Evolutionary conservation across 2,329 filamentous ascomycete genomes (phyloP).

Genomic region (Fonsecaea pugnacius): DNA sequence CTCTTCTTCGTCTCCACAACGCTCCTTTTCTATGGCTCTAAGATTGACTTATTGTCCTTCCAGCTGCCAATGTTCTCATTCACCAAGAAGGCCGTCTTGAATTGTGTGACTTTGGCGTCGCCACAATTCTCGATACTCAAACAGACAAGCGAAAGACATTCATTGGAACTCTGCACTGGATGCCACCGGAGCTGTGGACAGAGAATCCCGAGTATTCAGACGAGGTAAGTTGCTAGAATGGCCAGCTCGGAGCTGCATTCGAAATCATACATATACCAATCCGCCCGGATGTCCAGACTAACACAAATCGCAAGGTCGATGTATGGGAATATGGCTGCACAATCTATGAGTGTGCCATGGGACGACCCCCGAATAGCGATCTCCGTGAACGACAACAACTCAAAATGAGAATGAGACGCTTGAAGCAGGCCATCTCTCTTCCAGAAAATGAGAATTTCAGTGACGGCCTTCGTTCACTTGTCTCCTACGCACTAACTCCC

Average conservation of each 20-base stretch:
- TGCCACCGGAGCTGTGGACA: constrained; percentile 64
- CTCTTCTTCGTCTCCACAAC: background rate
- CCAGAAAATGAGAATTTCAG: constrained; percentile 51
- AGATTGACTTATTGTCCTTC: constrained; percentile 7
- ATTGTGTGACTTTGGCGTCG: constrained; percentile 69
- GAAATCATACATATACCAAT: background rate
- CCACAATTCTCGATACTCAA: constrained; percentile 64
- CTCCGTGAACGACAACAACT: constrained; percentile 46
- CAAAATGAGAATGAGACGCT: constrained; percentile 48
- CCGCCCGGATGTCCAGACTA: background rate
- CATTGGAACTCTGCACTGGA: constrained; percentile 69
- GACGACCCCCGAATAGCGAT: constrained; percentile 54
- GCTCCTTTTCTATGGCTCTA: background rate
- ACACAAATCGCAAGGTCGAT: constrained; percentile 46
- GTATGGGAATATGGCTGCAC: constrained; percentile 59
- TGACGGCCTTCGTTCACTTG: constrained; percentile 51
- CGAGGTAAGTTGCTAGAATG: constrained; percentile 43
- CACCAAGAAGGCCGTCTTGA: constrained; percentile 66
- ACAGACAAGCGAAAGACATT: constrained; percentile 67
- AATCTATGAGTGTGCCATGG: constrained; percentile 55
- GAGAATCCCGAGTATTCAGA: constrained; percentile 53
- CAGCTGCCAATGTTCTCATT: constrained; percentile 66
- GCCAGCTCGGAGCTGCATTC: background rate
- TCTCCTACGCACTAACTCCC: constrained; percentile 50
- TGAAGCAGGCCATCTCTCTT: constrained; percentile 49